phyloP scores from a whole-genome alignment of 176 grass and related monocot species.

The Cymbopogon citratus region DNA sequence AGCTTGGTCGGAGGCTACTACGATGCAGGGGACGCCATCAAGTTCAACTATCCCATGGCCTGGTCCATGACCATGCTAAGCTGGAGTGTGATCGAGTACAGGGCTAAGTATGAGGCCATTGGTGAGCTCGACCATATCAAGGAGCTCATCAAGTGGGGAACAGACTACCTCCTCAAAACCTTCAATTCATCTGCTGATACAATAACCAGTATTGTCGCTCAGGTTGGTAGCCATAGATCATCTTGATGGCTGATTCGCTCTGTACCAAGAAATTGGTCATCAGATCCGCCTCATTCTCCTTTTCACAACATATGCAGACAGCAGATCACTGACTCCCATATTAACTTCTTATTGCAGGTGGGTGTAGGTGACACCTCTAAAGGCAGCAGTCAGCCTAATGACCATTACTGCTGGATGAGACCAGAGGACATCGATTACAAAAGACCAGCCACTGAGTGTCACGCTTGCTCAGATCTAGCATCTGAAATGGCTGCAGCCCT shows the following conservation, averaged over 20 bases:
- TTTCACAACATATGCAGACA: not conserved
- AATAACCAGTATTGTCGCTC: slow-evolving; percentile 60
- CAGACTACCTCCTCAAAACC: slow-evolving; percentile 86
- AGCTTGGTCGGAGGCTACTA: slow-evolving; percentile 85
- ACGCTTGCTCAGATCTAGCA: slow-evolving; percentile 79
- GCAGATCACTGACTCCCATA: slow-evolving; percentile 4
- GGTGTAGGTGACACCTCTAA: slow-evolving; percentile 80
- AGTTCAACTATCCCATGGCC: slow-evolving; percentile 96
- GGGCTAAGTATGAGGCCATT: slow-evolving; percentile 68
- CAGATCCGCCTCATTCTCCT: slow-evolving; percentile 11
- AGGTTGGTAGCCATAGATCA: slow-evolving; percentile 37
- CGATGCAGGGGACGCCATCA: slow-evolving; percentile 88
- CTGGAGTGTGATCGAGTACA: slow-evolving; percentile 95
- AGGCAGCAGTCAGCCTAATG: slow-evolving; percentile 48
- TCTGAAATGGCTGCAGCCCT: slow-evolving; percentile 83
- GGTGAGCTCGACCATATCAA: slow-evolving; percentile 80
- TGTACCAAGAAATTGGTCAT: not conserved
- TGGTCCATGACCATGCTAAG: slow-evolving; percentile 98
- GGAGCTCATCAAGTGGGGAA: slow-evolving; percentile 81
- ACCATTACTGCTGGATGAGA: slow-evolving; percentile 92
- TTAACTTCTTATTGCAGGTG: slow-evolving; percentile 54
- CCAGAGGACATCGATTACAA: slow-evolving; percentile 82
- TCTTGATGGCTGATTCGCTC: not conserved
- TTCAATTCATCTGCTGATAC: slow-evolving; percentile 89
- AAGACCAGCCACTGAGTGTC: slow-evolving; percentile 70